Percentiles rank a stretch among this genome's conserved stretches.
Evolutionary conservation across 306 rosid species (phyloP).

Genomic region (Chamaecrista fasciculata): DNA sequence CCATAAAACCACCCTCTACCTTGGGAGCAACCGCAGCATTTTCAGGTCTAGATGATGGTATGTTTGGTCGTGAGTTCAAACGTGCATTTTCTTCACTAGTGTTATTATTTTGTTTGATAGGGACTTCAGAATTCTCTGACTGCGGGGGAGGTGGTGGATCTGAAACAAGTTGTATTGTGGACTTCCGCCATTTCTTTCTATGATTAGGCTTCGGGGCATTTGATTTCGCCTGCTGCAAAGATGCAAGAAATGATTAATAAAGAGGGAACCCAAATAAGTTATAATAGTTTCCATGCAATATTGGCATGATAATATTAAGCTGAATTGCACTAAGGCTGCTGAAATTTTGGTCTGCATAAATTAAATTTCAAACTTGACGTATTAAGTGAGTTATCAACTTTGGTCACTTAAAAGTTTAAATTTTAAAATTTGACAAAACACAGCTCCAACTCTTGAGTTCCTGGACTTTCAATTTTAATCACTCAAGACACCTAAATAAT

Average conservation of each 20-base stretch:
- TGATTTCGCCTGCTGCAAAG: slow-evolving; percentile 72
- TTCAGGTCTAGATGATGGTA: slow-evolving; percentile 24
- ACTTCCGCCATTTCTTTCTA: slow-evolving; percentile 84
- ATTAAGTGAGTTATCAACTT: no score
- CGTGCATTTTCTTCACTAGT: slow-evolving; percentile 17
- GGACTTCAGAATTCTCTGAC: slow-evolving; percentile 40
- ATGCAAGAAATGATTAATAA: background rate
- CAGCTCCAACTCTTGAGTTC: no score
- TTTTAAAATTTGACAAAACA: no score
- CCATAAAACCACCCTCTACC: slow-evolving; percentile 32
- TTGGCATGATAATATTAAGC: background rate
- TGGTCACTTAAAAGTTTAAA: no score
- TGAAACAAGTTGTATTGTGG: slow-evolving; percentile 64
- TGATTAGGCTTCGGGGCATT: slow-evolving; percentile 55
- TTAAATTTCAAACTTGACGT: no score
- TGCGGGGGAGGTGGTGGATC: slow-evolving; percentile 54
- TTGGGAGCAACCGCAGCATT: slow-evolving; percentile 29
- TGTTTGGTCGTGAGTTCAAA: slow-evolving; percentile 27
- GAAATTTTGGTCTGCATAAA: no score
- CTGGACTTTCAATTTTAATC: no score
- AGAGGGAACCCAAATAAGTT: background rate
- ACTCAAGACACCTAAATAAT: no score
- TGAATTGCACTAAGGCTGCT: no score
- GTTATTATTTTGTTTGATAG: slow-evolving; percentile 29
- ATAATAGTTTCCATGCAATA: background rate